Base-by-base conservation (phyloP, 2,329 filamentous ascomycete species). In the Penicillium paneum region DNA sequence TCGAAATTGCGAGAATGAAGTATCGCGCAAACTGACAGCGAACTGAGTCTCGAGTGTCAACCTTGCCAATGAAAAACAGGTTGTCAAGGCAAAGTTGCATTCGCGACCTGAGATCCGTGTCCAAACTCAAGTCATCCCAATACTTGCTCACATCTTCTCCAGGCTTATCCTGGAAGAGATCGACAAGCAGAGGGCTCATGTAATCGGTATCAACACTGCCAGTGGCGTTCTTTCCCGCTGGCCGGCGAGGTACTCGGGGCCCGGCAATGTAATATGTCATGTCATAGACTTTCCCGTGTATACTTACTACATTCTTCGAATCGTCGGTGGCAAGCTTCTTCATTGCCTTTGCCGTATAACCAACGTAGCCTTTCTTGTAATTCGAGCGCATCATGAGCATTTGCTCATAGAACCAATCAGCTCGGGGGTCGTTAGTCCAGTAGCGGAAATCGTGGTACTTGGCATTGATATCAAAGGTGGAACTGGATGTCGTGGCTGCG, bases 371-470 rank as follows among this genome's bases (percentile, higher is more conserved):
- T 72, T 95, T 95, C 74, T 89, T 88, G 79, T 88, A 97, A 62
- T 86, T 87, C 31, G 83, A 75, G 64, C 87, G 88, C 49, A 99
- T 77, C 71, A 86, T 84, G 31, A 86, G 80, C 82, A 97, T 91
- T 71, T 92, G 86, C 75, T 99, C 90, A 54, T 82, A 87, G 76
- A 93, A 97, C 94, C 94, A 99, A 69, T 96, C 91, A 2, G 87
- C 85, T 11, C 92, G 87, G 47, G 83, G 87, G 68, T 96, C 90
- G 61, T 91, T 90, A 32, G 83, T 90, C 68, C 84, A 91, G 68
- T 82, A 85, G 55, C 94, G 86, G 83, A 99, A 99, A 71, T 99
- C 94, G 68, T 99, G 94, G 70, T 95, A 99, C 58, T 83, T 78
- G 21, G 85, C 78, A 67, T 97, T 96, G 21, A 79, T 61, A 67